These are phyloP conservation scores for Tolypocladium guangdongense DNA, from an alignment of 2,329 filamentous ascomycete genomes.

Conservation along the genomic window DNA sequence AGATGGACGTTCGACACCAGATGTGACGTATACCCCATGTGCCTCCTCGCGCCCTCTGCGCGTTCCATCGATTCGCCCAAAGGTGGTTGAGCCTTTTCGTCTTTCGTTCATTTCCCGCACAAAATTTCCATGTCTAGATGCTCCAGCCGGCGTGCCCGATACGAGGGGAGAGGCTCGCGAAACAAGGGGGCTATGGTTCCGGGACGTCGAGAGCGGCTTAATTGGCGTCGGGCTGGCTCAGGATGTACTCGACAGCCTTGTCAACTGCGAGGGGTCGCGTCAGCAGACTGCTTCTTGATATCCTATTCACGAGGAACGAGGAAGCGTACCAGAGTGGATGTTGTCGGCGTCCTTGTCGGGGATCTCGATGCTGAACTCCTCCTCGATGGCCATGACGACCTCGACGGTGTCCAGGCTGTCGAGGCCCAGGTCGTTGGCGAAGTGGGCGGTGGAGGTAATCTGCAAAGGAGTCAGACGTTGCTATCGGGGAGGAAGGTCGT, in stretches of 20 bases:
- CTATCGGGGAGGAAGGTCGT: neutral
- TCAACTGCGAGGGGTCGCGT: conserved; percentile 49
- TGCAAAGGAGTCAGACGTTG: conserved; percentile 27
- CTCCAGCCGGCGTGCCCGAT: neutral
- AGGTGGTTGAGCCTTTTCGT: neutral
- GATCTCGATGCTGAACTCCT: conserved; percentile 88
- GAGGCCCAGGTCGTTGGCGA: conserved; percentile 91
- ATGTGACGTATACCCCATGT: neutral
- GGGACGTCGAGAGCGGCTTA: conserved; percentile 18
- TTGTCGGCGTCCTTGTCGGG: conserved; percentile 92
- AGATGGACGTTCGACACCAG: neutral
- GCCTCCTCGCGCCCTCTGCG: neutral
- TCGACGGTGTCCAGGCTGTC: conserved; percentile 98
- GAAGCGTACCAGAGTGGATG: conserved; percentile 77
- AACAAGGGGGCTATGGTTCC: neutral
- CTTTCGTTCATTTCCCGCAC: neutral
- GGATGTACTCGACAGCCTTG: conserved; percentile 90
- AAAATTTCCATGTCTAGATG: neutral
- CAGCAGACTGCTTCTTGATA: conserved; percentile 1
- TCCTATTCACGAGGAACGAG: neutral
- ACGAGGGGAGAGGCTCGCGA: neutral
- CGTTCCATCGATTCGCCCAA: neutral
- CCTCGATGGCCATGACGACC: conserved; percentile 99
- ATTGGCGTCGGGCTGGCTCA: conserved; percentile 84
- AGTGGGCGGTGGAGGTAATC: conserved; percentile 80